phyloP scores from a whole-genome alignment of 1,284 basidiomycete genomes.

The Grifola frondosa region DNA sequence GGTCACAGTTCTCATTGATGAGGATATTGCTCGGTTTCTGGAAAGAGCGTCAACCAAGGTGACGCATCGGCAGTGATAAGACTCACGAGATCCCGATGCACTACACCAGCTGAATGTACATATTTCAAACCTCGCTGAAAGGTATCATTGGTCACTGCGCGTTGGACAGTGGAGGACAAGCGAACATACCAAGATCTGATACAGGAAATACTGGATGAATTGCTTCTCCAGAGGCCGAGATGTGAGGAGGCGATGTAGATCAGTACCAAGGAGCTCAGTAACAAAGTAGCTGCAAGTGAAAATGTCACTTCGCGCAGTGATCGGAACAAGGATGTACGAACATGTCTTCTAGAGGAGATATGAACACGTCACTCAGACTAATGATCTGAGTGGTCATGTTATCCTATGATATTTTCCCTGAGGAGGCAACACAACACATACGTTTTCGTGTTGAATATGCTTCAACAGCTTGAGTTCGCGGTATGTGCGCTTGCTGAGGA shows the following conservation, averaged over 20 bases:
- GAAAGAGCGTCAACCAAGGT: not conserved
- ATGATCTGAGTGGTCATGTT: slow-evolving; percentile 97
- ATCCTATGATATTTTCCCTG: too few species aligned
- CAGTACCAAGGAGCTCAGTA: slow-evolving; percentile 98
- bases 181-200: slow-evolving; percentile 87
- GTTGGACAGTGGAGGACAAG: not conserved
- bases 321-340: slow-evolving; percentile 39
- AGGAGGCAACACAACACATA: slow-evolving; percentile 34
- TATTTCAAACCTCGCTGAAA: slow-evolving; percentile 96
- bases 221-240: slow-evolving; percentile 98
- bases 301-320: slow-evolving; percentile 8
- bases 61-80: not conserved
- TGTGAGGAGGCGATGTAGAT: slow-evolving; percentile 95
- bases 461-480: slow-evolving; percentile 98
- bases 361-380: slow-evolving; percentile 98
- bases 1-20: slow-evolving; percentile 99
- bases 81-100: slow-evolving; percentile 91
- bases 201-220: slow-evolving; percentile 99
- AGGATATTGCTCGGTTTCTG: slow-evolving; percentile 99
- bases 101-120: slow-evolving; percentile 98
- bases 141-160: not conserved
- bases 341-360: slow-evolving; percentile 97
- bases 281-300: slow-evolving; percentile 83
- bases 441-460: slow-evolving; percentile 99
- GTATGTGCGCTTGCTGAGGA: slow-evolving; percentile 97